These are phyloP conservation scores for Delphinella strobiligena DNA, from an alignment of 2,329 filamentous ascomycete species.

Conservation along the genomic window DNA sequence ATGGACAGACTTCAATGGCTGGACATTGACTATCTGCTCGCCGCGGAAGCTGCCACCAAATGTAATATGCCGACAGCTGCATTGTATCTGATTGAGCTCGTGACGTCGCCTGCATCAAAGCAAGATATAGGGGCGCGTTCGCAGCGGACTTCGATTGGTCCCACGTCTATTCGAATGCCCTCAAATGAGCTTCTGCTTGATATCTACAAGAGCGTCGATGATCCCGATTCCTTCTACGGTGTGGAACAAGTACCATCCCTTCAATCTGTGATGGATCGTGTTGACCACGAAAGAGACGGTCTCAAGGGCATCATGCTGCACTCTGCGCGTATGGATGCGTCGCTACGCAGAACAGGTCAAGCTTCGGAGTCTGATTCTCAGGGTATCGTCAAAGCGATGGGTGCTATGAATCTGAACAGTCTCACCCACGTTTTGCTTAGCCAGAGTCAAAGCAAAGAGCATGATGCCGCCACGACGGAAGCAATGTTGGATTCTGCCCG, in stretches of 20 bases:
- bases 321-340: conserved; percentile 80
- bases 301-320: conserved; percentile 80
- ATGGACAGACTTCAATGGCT: conserved; percentile 76
- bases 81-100: conserved; percentile 67
- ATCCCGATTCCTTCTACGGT: conserved; percentile 93
- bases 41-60: conserved; percentile 57
- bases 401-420: conserved; percentile 71
- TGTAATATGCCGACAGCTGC: conserved; percentile 85
- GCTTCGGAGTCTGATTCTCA: conserved; percentile 48
- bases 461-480: conserved; percentile 48
- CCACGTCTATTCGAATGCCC: conserved; percentile 30
- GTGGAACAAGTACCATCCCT: conserved; percentile 68
- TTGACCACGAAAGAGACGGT: conserved; percentile 84
- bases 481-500: conserved; percentile 69
- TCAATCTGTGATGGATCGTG: conserved; percentile 61
- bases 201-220: conserved; percentile 87
- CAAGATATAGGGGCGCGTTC: conserved; percentile 25
- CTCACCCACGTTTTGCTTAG: conserved; percentile 71
- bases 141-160: conserved; percentile 50
- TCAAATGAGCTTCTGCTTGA: conserved; percentile 60
- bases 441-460: conserved; percentile 49
- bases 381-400: conserved; percentile 64
- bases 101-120: conserved; percentile 1
- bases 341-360: conserved; percentile 52
- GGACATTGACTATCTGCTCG: conserved; percentile 61